Base-by-base conservation (phyloP, 2,329 filamentous ascomycete species). In the Aspergillus aculeatus region DNA sequence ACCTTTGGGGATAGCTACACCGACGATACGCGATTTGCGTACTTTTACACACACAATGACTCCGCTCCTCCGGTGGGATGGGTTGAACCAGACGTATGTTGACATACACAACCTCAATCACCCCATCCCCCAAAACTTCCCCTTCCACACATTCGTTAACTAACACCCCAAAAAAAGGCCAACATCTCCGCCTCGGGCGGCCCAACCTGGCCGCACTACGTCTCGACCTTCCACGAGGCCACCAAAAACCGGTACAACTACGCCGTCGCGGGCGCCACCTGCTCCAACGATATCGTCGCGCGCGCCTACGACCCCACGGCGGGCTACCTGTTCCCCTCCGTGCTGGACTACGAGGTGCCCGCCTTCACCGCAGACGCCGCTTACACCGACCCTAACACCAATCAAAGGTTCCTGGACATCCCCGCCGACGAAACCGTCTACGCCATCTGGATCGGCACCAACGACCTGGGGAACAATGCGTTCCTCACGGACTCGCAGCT, bases 391-490 rank as follows among this genome's bases (percentile, higher is more conserved):
- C 61, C 59, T 10, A 50, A 49, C 6, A 58, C 61, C 9, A 56
- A 60, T 6, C 12, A 50, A 14, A 29, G 48, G 54, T 67, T 74
- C 67, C 71, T 83, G 54, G 68, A 69, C 47, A 75, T 77, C 44
- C 80, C 78, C 5, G 67, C 81, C 1, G 75, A 83, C 32, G 86
- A 86, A 64, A 90, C 89, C 1, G 85, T 91, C 2, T 92, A 92
- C 68, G 82, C 85, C 1, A 82, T 93, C 53, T 93, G 88, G 88
- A 91, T 93, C 68, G 90, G 90, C 3, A 92, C 89, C 32, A 94
- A 93, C 69, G 90, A 93, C 68, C 78, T 93, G 11, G 89, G 89
- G 29, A 80, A 79, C 59, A 75, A 80, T 56, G 88, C 83, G 12
- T 88, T 92, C 69, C 72, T 92, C 31, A 84, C 82, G 7, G 88